Conservation (phyloP, 306 rosid genomes). For the Trifolium dubium region DNA sequence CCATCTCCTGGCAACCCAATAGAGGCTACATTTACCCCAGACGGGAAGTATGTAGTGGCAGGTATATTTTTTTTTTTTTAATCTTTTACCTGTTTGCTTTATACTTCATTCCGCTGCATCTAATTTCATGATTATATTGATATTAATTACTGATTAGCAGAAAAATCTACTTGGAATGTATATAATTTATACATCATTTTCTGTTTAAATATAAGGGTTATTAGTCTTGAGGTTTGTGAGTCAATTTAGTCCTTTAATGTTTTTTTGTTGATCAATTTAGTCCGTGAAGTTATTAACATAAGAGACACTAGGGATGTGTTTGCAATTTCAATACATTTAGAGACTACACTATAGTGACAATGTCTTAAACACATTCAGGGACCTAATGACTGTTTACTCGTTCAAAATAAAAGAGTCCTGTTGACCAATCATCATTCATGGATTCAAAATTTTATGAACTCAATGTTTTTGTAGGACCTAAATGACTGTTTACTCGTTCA, state of each 20-base stretch:
- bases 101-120: background rate
- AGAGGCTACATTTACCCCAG: slow-evolving; percentile 97
- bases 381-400: too few relatives aligned
- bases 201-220: too few relatives aligned
- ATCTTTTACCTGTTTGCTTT: slow-evolving; percentile 27
- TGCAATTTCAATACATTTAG: too few relatives aligned
- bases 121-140: slow-evolving; percentile 13
- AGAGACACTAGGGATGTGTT: too few relatives aligned
- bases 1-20: slow-evolving; percentile 75
- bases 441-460: background rate
- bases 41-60: slow-evolving; percentile 88
- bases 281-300: too few relatives aligned
- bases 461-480: background rate
- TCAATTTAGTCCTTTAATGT: too few relatives aligned
- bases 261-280: too few relatives aligned
- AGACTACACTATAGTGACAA: too few relatives aligned
- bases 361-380: too few relatives aligned
- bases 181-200: too few relatives aligned
- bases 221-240: too few relatives aligned
- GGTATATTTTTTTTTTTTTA: slow-evolving; percentile 49
- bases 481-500: too few relatives aligned
- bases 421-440: slow-evolving; percentile 20
- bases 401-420: background rate
- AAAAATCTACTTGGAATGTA: slow-evolving; percentile 14
- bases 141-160: slow-evolving; percentile 10